phyloP scores from a whole-genome alignment of 2,329 filamentous ascomycete species.

The Alternaria solani region DNA sequence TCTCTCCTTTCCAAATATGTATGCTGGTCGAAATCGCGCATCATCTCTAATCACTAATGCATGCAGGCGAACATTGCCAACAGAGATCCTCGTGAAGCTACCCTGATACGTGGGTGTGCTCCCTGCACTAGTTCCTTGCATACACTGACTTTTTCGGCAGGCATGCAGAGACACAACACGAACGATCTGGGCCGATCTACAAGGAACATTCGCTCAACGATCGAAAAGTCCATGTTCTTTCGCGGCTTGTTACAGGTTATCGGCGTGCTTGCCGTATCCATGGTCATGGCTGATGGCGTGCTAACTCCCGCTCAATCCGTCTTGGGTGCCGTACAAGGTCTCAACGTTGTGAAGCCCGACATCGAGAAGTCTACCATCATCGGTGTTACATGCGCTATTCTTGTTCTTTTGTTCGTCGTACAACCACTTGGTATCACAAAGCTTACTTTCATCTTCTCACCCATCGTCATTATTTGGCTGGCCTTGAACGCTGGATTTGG shows the following conservation, averaged over 20 bases:
- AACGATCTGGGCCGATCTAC: constrained; percentile 64
- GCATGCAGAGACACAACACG: constrained; percentile 66
- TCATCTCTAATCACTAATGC: not conserved
- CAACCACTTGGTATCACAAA: constrained; percentile 71
- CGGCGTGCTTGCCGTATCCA: constrained; percentile 70
- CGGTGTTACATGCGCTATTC: constrained; percentile 69
- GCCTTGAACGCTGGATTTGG: constrained; percentile 69
- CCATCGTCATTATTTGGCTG: constrained; percentile 73
- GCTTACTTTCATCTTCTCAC: constrained; percentile 69
- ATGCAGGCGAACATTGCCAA: constrained; percentile 67
- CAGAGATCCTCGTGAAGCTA: constrained; percentile 64
- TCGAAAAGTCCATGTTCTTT: constrained; percentile 65
- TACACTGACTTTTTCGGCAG: constrained; percentile 15
- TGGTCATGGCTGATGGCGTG: constrained; percentile 73
- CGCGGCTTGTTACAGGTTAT: constrained; percentile 66
- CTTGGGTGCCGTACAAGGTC: constrained; percentile 71
- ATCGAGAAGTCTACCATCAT: constrained; percentile 67
- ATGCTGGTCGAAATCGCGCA: not conserved
- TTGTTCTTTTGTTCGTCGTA: constrained; percentile 69
- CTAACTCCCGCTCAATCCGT: constrained; percentile 75
- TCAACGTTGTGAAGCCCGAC: constrained; percentile 64
- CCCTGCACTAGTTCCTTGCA: not conserved
- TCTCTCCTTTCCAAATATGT: constrained; percentile 67
- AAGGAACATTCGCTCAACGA: constrained; percentile 61
- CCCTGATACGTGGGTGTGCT: constrained; percentile 56